A percentile compares a stretch with the other conserved stretches of the same genome.
phyloP scores from a whole-genome alignment of 1,139 yeast species.

The Geotrichum citri-aurantii region DNA sequence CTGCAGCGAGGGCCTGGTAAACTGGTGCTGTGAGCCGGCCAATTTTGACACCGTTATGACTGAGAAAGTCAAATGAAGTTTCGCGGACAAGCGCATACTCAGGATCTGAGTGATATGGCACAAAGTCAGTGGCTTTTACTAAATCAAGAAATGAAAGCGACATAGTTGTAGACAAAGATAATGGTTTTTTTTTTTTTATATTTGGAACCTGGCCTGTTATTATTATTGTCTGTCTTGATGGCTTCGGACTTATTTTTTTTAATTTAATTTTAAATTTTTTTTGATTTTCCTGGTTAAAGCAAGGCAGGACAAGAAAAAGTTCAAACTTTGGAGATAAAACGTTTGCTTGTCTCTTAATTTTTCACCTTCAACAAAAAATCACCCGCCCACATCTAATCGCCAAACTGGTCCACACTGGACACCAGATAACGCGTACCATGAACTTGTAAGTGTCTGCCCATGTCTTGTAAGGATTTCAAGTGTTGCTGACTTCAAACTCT shows the following conservation, averaged over 20 bases:
- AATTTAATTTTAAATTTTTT: background rate
- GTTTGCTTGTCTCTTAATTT: background rate
- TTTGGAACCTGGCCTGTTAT: too few species aligned
- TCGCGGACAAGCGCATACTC: slow-evolving; percentile 25
- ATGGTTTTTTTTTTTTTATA: too few species aligned
- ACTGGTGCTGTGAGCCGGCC: slow-evolving; percentile 52
- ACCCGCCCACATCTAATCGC: background rate
- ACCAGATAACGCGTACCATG: background rate
- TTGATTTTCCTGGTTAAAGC: background rate
- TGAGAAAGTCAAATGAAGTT: slow-evolving; percentile 39
- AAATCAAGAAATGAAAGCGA: slow-evolving; percentile 27
- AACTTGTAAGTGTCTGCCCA: background rate
- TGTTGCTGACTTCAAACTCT: background rate
- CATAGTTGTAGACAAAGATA: background rate
- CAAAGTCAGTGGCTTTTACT: slow-evolving; percentile 47
- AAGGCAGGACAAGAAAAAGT: background rate
- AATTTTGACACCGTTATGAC: slow-evolving; percentile 49
- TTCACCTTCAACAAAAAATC: background rate
- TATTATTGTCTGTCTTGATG: background rate
- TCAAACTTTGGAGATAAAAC: background rate
- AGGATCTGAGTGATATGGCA: slow-evolving; percentile 38
- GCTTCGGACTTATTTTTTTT: background rate
- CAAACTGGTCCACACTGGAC: background rate
- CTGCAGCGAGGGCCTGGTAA: slow-evolving; percentile 38
- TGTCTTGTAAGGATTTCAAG: background rate